Percentiles rank a stretch among this genome's conserved stretches.
Evolutionary conservation across 306 rosid genomes (phyloP).

Genomic region (Astragalus membranaceus): DNA sequence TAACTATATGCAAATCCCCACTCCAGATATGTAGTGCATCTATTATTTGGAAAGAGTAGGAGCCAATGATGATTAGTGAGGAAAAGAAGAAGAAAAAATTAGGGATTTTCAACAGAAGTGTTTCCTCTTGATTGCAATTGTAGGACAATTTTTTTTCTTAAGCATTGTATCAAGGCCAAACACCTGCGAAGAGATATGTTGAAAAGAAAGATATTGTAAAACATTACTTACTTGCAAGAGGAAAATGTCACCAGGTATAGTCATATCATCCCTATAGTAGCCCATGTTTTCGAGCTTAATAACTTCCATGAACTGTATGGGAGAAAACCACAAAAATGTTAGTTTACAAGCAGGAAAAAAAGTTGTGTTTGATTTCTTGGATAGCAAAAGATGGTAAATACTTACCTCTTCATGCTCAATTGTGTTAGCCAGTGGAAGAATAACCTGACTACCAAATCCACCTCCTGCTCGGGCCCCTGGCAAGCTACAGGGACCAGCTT

Average conservation of each 20-base stretch:
- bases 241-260: slow-evolving; percentile 82
- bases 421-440: slow-evolving; percentile 95
- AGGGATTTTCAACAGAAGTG: background rate
- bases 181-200: background rate
- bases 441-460: slow-evolving; percentile 87
- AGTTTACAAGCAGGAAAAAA: background rate
- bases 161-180: background rate
- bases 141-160: background rate
- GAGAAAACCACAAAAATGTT: background rate
- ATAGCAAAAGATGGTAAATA: background rate
- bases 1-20: background rate
- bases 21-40: background rate
- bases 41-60: background rate
- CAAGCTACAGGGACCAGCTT: slow-evolving; percentile 77
- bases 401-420: slow-evolving; percentile 94
- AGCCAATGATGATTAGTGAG: background rate
- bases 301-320: slow-evolving; percentile 89
- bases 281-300: slow-evolving; percentile 93
- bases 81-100: too few species aligned
- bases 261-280: slow-evolving; percentile 85
- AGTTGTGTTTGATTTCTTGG: background rate
- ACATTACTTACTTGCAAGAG: slow-evolving; percentile 80
- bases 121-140: background rate
- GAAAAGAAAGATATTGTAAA: background rate
- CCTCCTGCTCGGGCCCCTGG: slow-evolving; percentile 62